Conservation (phyloP, 352 stramenopile species). For the Phytophthora hybrid region DNA sequence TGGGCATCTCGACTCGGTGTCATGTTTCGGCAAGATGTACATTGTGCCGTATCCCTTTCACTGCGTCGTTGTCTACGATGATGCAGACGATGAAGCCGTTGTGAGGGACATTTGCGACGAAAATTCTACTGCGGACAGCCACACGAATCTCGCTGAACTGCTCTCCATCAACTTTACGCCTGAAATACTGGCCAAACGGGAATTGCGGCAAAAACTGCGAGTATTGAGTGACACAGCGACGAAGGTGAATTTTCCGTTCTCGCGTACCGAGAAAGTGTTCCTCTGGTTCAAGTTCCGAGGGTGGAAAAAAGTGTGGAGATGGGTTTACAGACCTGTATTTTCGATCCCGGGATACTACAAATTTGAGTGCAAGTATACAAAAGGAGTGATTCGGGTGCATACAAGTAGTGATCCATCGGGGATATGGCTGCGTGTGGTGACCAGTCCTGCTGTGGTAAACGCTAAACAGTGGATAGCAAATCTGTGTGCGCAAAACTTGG, state of each 20-base stretch:
- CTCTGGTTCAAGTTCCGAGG: background rate
- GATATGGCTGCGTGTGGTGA: background rate
- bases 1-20: background rate
- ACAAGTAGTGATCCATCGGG: background rate
- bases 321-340: background rate
- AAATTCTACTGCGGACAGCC: background rate
- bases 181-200: background rate
- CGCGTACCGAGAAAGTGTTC: conserved; percentile 1
- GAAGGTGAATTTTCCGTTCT: background rate
- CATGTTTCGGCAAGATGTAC: conserved; percentile 3
- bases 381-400: conserved; percentile 3
- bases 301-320: background rate
- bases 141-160: background rate
- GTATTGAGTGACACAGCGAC: background rate
- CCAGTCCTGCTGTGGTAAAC: background rate
- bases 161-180: background rate
- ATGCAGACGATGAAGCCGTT: background rate
- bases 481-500: background rate
- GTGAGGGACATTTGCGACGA: background rate
- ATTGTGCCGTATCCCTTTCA: background rate
- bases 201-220: background rate
- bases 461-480: background rate
- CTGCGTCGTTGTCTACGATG: background rate
- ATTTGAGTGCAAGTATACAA: background rate
- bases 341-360: background rate